Base-by-base conservation (phyloP, 2,329 filamentous ascomycete genomes). In the Ophiostoma sp. region DNA sequence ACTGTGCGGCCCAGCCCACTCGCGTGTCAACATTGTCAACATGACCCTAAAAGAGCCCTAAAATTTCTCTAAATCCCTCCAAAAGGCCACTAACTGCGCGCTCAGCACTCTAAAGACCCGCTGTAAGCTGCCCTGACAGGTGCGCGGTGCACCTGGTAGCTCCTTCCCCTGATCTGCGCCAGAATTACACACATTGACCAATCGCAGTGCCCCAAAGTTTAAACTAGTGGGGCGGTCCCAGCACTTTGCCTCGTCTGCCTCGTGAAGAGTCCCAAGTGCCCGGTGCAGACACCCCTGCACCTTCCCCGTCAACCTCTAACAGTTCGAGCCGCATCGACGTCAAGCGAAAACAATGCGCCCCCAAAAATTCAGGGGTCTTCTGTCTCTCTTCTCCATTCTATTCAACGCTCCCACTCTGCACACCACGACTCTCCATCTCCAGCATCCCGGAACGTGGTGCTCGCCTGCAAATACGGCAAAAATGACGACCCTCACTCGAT, bases 291-390 rank as follows among this genome's bases (percentile, higher is more conserved):
- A 3, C 19, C 45, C 72, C 66, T 39, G 48, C 48, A 28, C 68
- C 33, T 52, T 42, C 57, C 39, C 70, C 48, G 39, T 64, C 28
- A 71, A 72, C 70, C 77, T 79, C 75, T 74, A 70, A 79, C 78
- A 77, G 59, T 75, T 73, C 48, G 71, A 78, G 78, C 78, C 78
- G 75, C 78, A 78, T 78, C 76, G 74, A 76, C 76, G 75, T 76
- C 77, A 42, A 76, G 74, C 72, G 71, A 74, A 69, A 64, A 59
- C 70, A 73, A 70, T 57, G 71, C 69, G 61, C 19, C 59, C 31
- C 42, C 6, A 9, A 36, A 48, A 48, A 17, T 2, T 48, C 42
- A 48, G 42, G 42, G 42, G 42, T 63, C 25, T 71, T 22, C 22
- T 61, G 9, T 2, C 19, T 12, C 28, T 45, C 19, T 22, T 25